Evolutionary conservation across 768 basidiomycete genomes (phyloP), one percentile per base, ranked within the genome.

Genomic region (Mycena sanguinolenta): DNA sequence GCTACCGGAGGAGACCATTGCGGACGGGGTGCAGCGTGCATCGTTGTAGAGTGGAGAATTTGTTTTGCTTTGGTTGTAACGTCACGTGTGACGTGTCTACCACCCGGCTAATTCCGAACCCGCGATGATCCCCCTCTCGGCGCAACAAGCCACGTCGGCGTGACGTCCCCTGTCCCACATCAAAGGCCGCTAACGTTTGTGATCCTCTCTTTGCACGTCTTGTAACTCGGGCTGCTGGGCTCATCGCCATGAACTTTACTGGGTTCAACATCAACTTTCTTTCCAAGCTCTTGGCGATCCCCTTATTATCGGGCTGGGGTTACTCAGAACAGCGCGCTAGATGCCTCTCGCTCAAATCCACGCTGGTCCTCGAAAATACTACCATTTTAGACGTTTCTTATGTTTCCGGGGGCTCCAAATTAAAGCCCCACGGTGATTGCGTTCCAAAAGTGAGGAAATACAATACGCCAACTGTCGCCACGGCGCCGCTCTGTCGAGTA

Each of bases 291-390:
- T 16, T 59, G 10, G n/a, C 54, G 7, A 0, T 65, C 21, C 32
- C 65, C 10, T 36, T 66, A 32, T n/a, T 66, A 39, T 55, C 53
- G 34, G 13, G 55, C 36, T 55, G 53, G 53, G 30, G 21, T 21
- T 23, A 65, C 25, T 50, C 49, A 38, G 27, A 42, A 32, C 55
- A 36, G 30, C 38, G 52, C 46, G 9, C 58, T 16, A 44, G 25
- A 42, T 70, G 69, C 32, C 39, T 70, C n/a, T 30, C 69, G 19
- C 64, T 70, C 27, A 70, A 70, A 36, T 61, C 69, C 9, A 53
- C 59, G 30, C 58, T 70, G 16, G 17, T 54, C 9, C 63, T 70
- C n/a, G 58, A 65, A 36, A 70, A 70, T 38, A 70, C 69, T 6
- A 65, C 69, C 16, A 62, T 70, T 34, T 16, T 60, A 17, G 62